Base-by-base conservation (phyloP, 768 basidiomycete genomes). In the Pleurotus djamor region DNA sequence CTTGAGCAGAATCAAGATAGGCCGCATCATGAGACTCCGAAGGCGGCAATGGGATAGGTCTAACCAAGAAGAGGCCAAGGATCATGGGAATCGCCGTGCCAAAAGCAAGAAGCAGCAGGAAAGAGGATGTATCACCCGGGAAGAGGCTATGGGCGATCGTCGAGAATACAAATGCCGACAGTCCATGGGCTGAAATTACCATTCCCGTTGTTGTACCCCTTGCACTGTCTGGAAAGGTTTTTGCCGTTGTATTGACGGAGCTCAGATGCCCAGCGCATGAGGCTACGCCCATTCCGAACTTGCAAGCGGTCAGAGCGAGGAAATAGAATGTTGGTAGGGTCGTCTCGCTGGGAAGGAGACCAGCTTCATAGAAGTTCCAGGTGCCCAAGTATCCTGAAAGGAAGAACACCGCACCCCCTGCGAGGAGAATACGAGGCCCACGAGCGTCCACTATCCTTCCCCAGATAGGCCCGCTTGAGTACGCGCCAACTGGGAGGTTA, bases 111-210 rank as follows among this genome's bases (percentile, higher is more conserved):
- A 93, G 72, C 0, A 89, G 78, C 1, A 98, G 72, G 66, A 96
- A 89, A 1, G 85, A 81, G 0, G 88, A 89, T 0, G 90, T 91
- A 65, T 94, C 80, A 0, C 91, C 93, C 0, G 90, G 86, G 66
- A 86, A 96, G 47, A 87, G 69, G 0, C 82, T 66, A 58, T 88
- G 87, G 0, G 92, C 86, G 38, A 96, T 73, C 1, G 86, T 81
- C 10, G 92, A 91, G 72, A 96, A 97, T 61, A 91, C 78, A 77
- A 96, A 96, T 0, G 95, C 95, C 0, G 92, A 94, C 14, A 98
- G 83, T 0, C 95, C 94, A 62, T 92, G 94, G 35, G 92, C 94
- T 0, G 92, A 92, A 16, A 94, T 72, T 34, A 95, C 93, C 7
- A 93, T 68, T 1, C 89, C 88, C 0, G 89, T 92, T 6, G 86